These are phyloP conservation scores for Novymonas esmeraldas DNA, from an alignment of 208 protist species.

Conservation along the genomic window DNA sequence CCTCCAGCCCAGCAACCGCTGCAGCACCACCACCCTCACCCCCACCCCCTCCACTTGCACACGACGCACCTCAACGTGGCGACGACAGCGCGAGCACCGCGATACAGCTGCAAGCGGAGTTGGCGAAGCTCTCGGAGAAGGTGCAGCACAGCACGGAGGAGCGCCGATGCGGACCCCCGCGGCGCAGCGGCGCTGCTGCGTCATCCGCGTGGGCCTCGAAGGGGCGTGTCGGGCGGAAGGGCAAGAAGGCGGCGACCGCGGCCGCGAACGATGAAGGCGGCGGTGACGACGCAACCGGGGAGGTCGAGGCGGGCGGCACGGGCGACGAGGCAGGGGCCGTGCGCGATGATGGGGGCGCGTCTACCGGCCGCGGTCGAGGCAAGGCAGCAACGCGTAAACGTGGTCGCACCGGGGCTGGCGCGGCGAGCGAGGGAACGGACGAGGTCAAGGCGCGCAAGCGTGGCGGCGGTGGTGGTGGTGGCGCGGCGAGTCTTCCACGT, in stretches of 20 bases:
- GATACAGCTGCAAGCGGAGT: slow-evolving; percentile 29
- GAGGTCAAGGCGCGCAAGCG: slow-evolving; percentile 14
- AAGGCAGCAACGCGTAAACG: slow-evolving; percentile 15
- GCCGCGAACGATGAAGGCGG: background rate
- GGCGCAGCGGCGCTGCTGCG: background rate
- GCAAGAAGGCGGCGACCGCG: slow-evolving; percentile 14
- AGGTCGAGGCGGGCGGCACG: background rate
- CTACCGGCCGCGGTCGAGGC: background rate
- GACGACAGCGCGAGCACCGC: background rate
- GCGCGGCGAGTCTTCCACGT: background rate
- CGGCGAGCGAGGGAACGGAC: background rate
- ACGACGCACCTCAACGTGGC: background rate
- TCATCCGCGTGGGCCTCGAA: slow-evolving; percentile 12
- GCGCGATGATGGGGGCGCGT: background rate
- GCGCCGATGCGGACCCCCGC: slow-evolving; percentile 33
- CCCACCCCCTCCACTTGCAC: too few relatives aligned
- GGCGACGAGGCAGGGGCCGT: background rate
- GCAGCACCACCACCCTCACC: background rate
- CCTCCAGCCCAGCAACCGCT: too few relatives aligned
- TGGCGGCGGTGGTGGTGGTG: background rate
- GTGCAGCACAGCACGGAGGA: slow-evolving; percentile 48
- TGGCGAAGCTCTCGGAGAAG: slow-evolving; percentile 42
- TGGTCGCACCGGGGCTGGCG: background rate
- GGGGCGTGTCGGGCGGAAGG: slow-evolving; percentile 25
- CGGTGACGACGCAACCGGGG: slow-evolving; percentile 7